These are phyloP conservation scores for Phyllachora maydis DNA, from an alignment of 2,329 filamentous ascomycete species.

Conservation along the genomic window DNA sequence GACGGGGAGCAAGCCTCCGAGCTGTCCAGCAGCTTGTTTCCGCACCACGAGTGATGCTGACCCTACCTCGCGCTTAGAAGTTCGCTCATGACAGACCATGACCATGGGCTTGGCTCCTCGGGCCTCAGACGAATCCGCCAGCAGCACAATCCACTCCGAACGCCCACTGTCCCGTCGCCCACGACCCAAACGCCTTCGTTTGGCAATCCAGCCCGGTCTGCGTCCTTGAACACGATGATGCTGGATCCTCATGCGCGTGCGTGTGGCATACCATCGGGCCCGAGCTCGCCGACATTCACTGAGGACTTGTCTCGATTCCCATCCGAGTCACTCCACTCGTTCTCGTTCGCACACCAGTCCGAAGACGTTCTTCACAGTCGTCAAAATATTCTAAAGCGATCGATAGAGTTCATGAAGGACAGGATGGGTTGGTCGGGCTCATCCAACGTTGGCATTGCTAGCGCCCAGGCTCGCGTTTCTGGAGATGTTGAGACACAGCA, in stretches of 20 bases:
- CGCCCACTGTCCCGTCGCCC: slow-evolving; percentile 40
- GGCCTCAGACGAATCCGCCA: slow-evolving; percentile 89
- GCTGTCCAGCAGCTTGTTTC: slow-evolving; percentile 2
- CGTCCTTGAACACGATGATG: slow-evolving; percentile 49
- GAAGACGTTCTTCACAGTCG: slow-evolving; percentile 82
- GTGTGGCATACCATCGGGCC: slow-evolving; percentile 34
- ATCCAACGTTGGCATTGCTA: slow-evolving; percentile 55
- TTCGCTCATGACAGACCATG: slow-evolving; percentile 65
- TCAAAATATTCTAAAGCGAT: slow-evolving; percentile 81
- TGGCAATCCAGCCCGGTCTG: slow-evolving; percentile 36
- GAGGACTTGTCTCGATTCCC: slow-evolving; percentile 89
- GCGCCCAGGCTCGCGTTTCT: slow-evolving; percentile 61
- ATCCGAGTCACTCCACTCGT: slow-evolving; percentile 89
- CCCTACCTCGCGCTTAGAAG: slow-evolving; percentile 34
- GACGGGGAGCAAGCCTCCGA: slow-evolving; percentile 1
- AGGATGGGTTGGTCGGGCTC: slow-evolving; percentile 60
- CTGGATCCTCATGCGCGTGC: slow-evolving; percentile 26
- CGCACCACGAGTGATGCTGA: too few relatives aligned
- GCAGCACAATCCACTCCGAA: slow-evolving; percentile 42
- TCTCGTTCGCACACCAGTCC: slow-evolving; percentile 91
- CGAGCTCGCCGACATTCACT: slow-evolving; percentile 53
- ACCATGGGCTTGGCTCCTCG: slow-evolving; percentile 68
- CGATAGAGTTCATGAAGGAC: slow-evolving; percentile 92
- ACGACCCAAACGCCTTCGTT: slow-evolving; percentile 39
- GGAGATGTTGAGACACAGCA: slow-evolving; percentile 76